These are phyloP conservation scores for Amaranthus palmeri DNA, from an alignment of 148 eudicot genomes.

Conservation along the genomic window DNA sequence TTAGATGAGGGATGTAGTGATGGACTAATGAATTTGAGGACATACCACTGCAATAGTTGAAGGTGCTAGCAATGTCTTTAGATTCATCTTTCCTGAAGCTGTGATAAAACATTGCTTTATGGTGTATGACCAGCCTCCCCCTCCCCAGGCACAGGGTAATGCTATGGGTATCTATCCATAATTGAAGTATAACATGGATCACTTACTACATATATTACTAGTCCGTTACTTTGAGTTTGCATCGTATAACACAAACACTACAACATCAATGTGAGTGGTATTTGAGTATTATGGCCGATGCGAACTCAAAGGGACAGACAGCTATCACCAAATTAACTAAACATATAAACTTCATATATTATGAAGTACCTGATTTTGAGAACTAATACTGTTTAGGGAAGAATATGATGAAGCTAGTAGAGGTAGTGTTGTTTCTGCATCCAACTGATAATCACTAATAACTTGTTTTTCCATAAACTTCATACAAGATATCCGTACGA, in stretches of 20 bases:
- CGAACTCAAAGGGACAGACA: not conserved
- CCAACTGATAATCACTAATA: not conserved
- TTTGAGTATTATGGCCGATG: no score
- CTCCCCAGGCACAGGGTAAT: not conserved
- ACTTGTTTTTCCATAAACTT: not conserved
- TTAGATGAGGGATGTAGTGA: no score
- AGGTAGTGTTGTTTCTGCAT: not conserved
- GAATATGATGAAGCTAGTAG: not conserved
- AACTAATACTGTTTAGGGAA: no score
- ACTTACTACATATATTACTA: no score
- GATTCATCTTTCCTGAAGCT: constrained; percentile 19
- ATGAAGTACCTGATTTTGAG: no score
- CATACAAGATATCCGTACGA: constrained; percentile 40
- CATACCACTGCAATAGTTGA: constrained; percentile 35
- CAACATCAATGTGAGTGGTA: no score
- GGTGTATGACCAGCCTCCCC: constrained; percentile 18
- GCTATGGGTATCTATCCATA: no score
- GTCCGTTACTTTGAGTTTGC: no score
- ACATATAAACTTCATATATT: no score
- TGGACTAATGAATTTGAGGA: no score
- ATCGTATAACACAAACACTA: no score
- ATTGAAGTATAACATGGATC: not conserved
- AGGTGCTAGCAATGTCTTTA: constrained; percentile 36
- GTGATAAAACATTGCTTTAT: constrained; percentile 12
- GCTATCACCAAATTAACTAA: not conserved